Base-by-base conservation (phyloP, 1,139 yeast genomes). In the Ogataea hybrid region DNA sequence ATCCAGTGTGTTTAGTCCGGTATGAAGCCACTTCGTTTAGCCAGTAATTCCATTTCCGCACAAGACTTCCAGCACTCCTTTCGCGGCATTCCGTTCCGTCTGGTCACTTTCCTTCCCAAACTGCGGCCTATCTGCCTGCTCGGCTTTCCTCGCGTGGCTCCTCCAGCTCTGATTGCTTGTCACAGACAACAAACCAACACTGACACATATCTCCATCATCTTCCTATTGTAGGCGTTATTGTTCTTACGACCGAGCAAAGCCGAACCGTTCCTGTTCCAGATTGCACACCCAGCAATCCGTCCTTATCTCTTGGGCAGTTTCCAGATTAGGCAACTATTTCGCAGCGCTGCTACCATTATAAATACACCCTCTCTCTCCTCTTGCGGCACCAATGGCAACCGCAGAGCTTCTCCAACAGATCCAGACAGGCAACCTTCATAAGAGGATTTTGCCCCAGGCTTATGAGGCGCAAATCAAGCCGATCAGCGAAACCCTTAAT, bases 381-480 rank as follows among this genome's bases (percentile, higher is more conserved):
- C n/a, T 17, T 23, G 10, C n/a, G 5, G 25, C 21, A 30, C 34
- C 22, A 25, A 56, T 54, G 59, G 53, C 57, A 4, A 44, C 57
- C n/a, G 49, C 54, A 14, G 57, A 55, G 25, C 46, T 55, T 16
- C 21, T 56, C 12, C 39, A 50, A n/a, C 50, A 49, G 31, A 52
- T 54, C 35, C 39, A 42, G 33, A 38, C 32, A 2, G 59, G 61
- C 18, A 53, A 54, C 43, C 21, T 42, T 14, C 57, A 54, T 45
- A 53, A 53, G 39, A 32, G 35, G 25, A 36, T 58, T 15, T 39
- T 38, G 11, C 48, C 46, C 7, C 35, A 47, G n/a, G 31, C 48
- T 11, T 58, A 58, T 37, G 43, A 48, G 17, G 36, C 44, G 2
- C 57, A 57, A 39, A 50, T 59, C 15, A 49, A 50, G 30, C 61